Evolutionary conservation across 73 alveolate species (phyloP), one percentile per base, ranked within the genome.

Genomic region (Loxodes magnus): DNA sequence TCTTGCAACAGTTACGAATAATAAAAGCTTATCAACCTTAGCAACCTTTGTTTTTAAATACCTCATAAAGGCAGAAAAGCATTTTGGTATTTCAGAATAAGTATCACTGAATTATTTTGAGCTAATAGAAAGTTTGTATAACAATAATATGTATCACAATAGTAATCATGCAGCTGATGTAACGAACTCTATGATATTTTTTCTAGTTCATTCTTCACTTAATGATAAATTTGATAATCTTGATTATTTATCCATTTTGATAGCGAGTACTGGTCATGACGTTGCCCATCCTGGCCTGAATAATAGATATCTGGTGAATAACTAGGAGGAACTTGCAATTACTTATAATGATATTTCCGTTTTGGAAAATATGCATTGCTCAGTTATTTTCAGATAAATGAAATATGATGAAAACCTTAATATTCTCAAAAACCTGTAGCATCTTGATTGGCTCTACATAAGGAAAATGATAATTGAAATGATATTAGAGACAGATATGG

Each of bases 161-260:
- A 27, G 50, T 15, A 56, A 74, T 5, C 87, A 73, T 66, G 87
- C 65, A 28, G 81, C 87, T 21, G 87, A 73, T 56, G 79, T 73
- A 5, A 34, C 49, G 30, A 56, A 54, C 4, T 54, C 88, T 28
- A 39, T 49, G 10, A 7, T 51, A 14, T 26, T 6, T 10, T 19
- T 27, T 51, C 15, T 39, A 15, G 9, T n/a, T 7, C 7, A 39
- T n/a, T 39, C 53, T 15, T 14, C 12, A 20, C 7, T 51, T 14
- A 9, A 14, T 27, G 28, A 51, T 2, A 9, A 27, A 12, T 7
- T 33, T 4, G 10, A 14, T 14, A 29, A 51, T 9, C 15, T n/a
- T 10, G 64, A 51, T 5, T 15, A 29, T 30, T 19, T 39, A 15
- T 23, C 53, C 33, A 15, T n/a, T 2, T n/a, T 39, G 9, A 15